Percentiles rank a stretch among this genome's conserved stretches.
phyloP scores from a whole-genome alignment of 2,329 filamentous ascomycete genomes.

The Beauveria rudraprayagi region DNA sequence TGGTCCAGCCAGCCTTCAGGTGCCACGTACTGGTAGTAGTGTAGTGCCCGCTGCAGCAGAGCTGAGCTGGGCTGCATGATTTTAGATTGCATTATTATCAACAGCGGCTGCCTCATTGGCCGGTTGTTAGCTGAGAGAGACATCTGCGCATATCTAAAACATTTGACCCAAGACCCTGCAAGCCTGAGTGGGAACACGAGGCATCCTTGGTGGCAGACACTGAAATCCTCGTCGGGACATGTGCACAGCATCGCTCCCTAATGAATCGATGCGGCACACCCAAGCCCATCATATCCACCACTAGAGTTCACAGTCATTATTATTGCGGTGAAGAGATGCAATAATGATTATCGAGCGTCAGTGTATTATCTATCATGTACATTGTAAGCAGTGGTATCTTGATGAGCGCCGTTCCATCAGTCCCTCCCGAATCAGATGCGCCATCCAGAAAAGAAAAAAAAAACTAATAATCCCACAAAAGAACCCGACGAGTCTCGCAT shows the following conservation, averaged over 20 bases:
- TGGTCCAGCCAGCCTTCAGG: background rate
- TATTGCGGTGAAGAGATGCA: background rate
- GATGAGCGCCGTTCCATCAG: background rate
- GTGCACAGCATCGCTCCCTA: too few relatives aligned
- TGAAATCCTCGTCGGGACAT: too few relatives aligned
- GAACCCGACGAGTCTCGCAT: background rate
- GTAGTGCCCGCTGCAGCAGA: background rate
- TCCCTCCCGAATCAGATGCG: background rate
- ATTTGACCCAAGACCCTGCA: background rate
- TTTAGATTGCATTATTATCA: background rate
- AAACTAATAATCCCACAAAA: background rate
- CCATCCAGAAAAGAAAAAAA: background rate
- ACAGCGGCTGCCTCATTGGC: background rate
- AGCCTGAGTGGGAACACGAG: background rate
- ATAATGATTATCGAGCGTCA: background rate
- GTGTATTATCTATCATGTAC: background rate
- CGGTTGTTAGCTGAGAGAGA: background rate
- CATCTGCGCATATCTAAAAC: background rate
- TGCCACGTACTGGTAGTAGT: background rate
- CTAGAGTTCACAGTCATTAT: background rate
- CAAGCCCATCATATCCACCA: too few relatives aligned
- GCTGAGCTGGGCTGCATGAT: conserved; percentile 5
- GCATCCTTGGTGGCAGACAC: background rate
- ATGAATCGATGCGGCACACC: background rate
- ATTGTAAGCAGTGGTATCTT: conserved; percentile 4